phyloP scores from a whole-genome alignment of 768 basidiomycete species.

The Suillus hirtellus region DNA sequence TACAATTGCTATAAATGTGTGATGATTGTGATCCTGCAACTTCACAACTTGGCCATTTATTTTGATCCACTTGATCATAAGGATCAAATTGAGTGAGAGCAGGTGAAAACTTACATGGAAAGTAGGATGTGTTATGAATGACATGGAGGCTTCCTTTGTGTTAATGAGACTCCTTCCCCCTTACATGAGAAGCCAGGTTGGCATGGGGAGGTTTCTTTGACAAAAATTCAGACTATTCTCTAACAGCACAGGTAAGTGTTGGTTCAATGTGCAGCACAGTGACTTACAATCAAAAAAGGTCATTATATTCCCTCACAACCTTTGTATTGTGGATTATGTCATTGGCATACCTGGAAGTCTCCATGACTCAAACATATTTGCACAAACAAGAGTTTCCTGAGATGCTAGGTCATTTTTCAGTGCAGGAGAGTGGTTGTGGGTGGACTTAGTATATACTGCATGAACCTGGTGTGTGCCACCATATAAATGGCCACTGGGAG shows the following conservation, averaged over 20 bases:
- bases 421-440: conserved; percentile 16
- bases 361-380: conserved; percentile 14
- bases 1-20: conserved; percentile 11
- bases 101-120: background rate
- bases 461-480: conserved; percentile 11
- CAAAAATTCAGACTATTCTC: conserved; percentile 21
- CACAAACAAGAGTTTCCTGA: background rate
- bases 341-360: conserved; percentile 17
- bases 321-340: conserved; percentile 15
- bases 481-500: background rate
- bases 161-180: conserved; percentile 12
- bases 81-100: conserved; percentile 10
- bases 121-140: conserved; percentile 3
- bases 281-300: conserved; percentile 7
- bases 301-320: conserved; percentile 14
- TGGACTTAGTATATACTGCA: conserved; percentile 12
- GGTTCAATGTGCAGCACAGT: background rate
- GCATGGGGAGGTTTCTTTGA: conserved; percentile 22
- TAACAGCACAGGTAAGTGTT: conserved; percentile 18
- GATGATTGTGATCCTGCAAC: conserved; percentile 12
- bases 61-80: conserved; percentile 3
- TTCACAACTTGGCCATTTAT: conserved; percentile 5
- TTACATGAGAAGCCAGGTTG: conserved; percentile 19
- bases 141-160: conserved; percentile 10
- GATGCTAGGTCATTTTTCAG: conserved; percentile 9